Conservation (phyloP, 768 basidiomycete species). For the Multifurca ochricompacta region DNA sequence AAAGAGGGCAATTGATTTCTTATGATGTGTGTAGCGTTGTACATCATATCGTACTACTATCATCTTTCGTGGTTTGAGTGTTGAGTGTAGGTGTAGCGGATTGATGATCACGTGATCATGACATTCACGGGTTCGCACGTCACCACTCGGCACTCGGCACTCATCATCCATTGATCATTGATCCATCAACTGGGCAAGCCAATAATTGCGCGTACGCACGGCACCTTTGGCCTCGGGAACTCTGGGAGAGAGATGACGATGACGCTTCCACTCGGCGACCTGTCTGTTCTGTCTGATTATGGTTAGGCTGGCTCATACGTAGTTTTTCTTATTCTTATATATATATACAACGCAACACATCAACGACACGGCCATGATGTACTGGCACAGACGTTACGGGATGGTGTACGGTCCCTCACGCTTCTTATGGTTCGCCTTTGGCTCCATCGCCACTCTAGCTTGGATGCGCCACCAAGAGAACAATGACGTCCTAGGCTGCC, state of each 20-base stretch:
- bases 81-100: too few relatives aligned
- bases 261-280: conserved; percentile 8
- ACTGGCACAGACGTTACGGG: neutral
- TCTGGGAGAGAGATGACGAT: too few relatives aligned
- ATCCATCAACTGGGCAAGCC: neutral
- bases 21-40: conserved; percentile 21
- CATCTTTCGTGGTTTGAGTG: too few relatives aligned
- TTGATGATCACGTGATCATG: too few relatives aligned
- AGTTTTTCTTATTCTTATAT: too few relatives aligned
- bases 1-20: conserved; percentile 25
- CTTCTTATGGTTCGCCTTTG: conserved; percentile 60
- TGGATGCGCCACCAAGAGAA: conserved; percentile 31
- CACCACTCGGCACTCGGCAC: too few relatives aligned
- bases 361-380: neutral
- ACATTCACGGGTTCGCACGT: too few relatives aligned
- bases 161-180: neutral
- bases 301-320: too few relatives aligned
- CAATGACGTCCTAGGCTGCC: conserved; percentile 28
- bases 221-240: neutral
- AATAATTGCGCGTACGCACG: neutral
- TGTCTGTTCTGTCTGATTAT: too few relatives aligned
- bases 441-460: conserved; percentile 37
- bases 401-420: conserved; percentile 39
- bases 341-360: too few relatives aligned
- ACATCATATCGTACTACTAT: neutral